These are phyloP conservation scores for Heliamphora exappendiculata DNA, from an alignment of 148 eudicot species.

Conservation along the genomic window DNA sequence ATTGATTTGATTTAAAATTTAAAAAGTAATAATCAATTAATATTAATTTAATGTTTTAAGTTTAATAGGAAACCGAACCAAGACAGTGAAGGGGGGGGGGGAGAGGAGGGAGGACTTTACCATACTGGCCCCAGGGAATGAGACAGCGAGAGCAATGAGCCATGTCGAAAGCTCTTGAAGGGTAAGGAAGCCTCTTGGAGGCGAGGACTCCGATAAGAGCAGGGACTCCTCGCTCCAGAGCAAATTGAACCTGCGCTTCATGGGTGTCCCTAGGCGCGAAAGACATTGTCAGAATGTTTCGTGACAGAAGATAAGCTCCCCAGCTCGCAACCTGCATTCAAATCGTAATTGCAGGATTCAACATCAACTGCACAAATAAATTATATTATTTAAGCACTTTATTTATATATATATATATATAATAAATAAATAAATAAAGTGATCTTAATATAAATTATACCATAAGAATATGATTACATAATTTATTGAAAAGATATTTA, in stretches of 20 bases:
- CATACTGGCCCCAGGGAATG: slow-evolving; percentile 74
- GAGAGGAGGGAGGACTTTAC: slow-evolving; percentile 21
- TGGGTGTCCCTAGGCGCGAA: slow-evolving; percentile 80
- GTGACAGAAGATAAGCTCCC: slow-evolving; percentile 67
- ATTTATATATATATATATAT: too few species aligned
- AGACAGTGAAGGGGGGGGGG: too few species aligned
- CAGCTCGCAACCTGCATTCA: slow-evolving; percentile 57
- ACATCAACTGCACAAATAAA: too few species aligned
- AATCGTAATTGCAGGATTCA: not conserved
- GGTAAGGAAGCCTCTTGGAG: slow-evolving; percentile 68
- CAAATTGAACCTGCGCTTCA: slow-evolving; percentile 83
- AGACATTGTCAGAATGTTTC: slow-evolving; percentile 55
- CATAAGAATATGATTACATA: too few species aligned
- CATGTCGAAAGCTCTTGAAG: slow-evolving; percentile 71
- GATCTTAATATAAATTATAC: too few species aligned
- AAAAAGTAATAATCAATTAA: not conserved
- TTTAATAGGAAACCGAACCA: too few species aligned
- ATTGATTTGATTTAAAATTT: not conserved
- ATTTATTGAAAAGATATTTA: too few species aligned
- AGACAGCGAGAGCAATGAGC: slow-evolving; percentile 93
- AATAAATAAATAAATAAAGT: too few species aligned
- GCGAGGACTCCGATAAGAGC: slow-evolving; percentile 64
- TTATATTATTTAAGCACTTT: too few species aligned
- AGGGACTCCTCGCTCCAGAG: slow-evolving; percentile 70
- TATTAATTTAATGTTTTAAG: too few species aligned